Conservation (phyloP, 257 asterid genomes). For the Lycium barbarum region DNA sequence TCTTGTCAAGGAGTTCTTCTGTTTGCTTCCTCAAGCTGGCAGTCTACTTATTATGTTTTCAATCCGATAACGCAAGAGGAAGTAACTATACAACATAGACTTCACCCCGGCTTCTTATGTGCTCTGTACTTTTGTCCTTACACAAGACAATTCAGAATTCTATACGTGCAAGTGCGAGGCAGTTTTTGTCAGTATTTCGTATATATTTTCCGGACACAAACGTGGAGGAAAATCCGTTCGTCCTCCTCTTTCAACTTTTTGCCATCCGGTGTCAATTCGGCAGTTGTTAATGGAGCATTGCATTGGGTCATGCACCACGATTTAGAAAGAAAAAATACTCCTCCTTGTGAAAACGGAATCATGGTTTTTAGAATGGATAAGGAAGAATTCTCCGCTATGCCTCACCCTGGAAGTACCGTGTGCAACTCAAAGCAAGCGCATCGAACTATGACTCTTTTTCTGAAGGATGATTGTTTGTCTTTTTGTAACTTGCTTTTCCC, state of each 20-base stretch:
- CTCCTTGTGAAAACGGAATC: slow-evolving; percentile 10
- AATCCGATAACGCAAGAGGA: neutral
- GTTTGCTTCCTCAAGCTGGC: neutral
- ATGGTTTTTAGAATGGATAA: slow-evolving; percentile 14
- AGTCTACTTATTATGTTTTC: neutral
- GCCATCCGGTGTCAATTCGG: neutral
- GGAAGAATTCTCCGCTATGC: neutral
- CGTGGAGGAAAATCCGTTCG: neutral
- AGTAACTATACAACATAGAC: neutral
- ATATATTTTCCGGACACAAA: neutral
- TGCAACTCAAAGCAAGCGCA: neutral
- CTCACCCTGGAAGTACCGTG: neutral
- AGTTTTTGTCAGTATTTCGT: neutral
- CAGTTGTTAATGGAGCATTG: neutral
- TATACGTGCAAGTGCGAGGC: neutral
- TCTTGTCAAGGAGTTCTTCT: too few species aligned
- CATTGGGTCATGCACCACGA: neutral
- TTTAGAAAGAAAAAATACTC: neutral
- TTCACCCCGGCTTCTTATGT: neutral
- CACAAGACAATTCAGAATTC: neutral
- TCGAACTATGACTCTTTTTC: neutral
- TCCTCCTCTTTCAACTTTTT: slow-evolving; percentile 16
- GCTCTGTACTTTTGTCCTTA: neutral
- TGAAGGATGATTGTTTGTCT: neutral
- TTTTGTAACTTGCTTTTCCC: neutral